phyloP scores from a whole-genome alignment of 306 rosid genomes.

The Bauhinia variegata region DNA sequence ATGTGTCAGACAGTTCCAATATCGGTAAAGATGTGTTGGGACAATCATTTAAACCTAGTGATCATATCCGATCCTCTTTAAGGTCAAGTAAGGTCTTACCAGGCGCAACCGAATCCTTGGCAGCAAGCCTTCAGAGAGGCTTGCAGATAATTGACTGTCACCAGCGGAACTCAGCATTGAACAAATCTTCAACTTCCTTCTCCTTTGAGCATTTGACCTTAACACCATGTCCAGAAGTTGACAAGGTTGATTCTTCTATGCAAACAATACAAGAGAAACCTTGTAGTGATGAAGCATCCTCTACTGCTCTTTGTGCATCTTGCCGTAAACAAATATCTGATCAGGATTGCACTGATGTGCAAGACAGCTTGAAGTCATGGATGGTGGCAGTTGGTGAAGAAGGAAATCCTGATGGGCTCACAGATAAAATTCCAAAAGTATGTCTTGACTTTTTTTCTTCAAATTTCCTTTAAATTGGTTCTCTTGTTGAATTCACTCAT shows the following conservation, averaged over 20 bases:
- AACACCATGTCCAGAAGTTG: conserved; percentile 61
- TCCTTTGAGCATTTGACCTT: conserved; percentile 74
- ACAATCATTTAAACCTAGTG: conserved; percentile 58
- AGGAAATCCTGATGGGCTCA: conserved; percentile 39
- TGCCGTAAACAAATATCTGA: conserved; percentile 55
- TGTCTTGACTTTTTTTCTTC: conserved; percentile 25
- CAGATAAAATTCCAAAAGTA: conserved; percentile 48
- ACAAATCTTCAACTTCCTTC: conserved; percentile 76
- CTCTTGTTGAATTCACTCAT: conserved; percentile 1
- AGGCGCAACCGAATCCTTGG: conserved; percentile 87
- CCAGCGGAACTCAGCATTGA: conserved; percentile 70
- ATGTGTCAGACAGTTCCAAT: conserved; percentile 54
- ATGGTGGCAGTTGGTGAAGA: conserved; percentile 43
- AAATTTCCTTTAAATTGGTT: background rate
- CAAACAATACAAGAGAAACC: conserved; percentile 47
- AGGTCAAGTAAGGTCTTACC: conserved; percentile 61
- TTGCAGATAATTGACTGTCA: conserved; percentile 83
- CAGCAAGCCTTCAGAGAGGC: conserved; percentile 95
- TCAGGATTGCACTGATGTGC: conserved; percentile 48
- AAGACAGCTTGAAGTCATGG: conserved; percentile 53
- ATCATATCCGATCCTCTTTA: conserved; percentile 57
- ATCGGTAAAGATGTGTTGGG: conserved; percentile 51
- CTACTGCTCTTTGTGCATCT: conserved; percentile 64
- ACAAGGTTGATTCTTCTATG: conserved; percentile 47
- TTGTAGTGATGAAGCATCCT: conserved; percentile 45